These are phyloP conservation scores for Scenedesmus sp. DNA, from an alignment of 163 green algal genomes.

Conservation along the genomic window DNA sequence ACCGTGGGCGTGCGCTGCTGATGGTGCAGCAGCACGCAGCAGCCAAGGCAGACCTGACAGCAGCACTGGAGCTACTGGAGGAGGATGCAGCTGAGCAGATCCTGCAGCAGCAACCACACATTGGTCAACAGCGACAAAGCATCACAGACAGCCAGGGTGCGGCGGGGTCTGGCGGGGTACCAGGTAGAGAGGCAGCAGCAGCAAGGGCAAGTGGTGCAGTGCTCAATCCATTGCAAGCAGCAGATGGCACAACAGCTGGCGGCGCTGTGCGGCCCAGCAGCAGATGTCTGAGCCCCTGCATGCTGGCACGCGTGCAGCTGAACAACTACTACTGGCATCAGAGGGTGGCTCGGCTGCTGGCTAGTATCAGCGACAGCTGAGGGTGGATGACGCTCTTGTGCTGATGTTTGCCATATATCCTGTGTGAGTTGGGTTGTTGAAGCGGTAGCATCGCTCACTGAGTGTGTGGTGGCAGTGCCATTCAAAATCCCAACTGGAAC, in stretches of 20 bases:
- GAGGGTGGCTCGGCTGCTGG: constrained; percentile 7
- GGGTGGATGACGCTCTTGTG: too few species aligned
- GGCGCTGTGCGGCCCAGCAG: background rate
- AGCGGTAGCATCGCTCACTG: too few species aligned
- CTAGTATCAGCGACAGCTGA: background rate
- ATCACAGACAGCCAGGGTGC: background rate
- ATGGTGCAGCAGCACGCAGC: constrained; percentile 20
- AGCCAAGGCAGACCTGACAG: background rate
- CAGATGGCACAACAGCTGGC: background rate
- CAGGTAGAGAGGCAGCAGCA: background rate
- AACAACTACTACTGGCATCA: constrained; percentile 49
- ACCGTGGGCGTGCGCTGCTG: constrained; percentile 30
- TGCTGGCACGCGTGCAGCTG: constrained; percentile 15
- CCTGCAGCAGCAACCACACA: background rate
- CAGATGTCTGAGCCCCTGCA: constrained; percentile 25
- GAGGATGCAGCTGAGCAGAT: background rate
- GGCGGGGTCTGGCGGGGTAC: too few species aligned
- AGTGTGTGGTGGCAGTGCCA: too few species aligned
- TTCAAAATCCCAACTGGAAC: too few species aligned
- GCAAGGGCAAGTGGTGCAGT: background rate
- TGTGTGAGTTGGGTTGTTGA: too few species aligned
- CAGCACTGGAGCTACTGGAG: constrained; percentile 6
- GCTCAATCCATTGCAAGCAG: background rate
- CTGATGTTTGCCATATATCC: too few species aligned
- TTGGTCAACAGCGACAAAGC: background rate